Conservation (phyloP, 345 rosid genomes). For the Aquilaria yunnanensis region DNA sequence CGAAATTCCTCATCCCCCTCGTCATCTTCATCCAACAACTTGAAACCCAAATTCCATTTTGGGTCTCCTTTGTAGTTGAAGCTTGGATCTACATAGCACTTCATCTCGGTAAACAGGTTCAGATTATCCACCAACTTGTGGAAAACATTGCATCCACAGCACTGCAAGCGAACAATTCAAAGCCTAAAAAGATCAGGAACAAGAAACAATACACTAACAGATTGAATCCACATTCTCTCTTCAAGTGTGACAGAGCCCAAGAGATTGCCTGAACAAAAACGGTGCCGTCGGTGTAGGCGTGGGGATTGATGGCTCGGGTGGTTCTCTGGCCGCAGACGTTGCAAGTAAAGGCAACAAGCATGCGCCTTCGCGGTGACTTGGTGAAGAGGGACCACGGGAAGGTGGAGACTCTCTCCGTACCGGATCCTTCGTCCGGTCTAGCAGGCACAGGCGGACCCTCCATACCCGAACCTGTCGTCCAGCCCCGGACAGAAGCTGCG, state of each 20-base stretch:
- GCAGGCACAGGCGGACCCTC: constrained; percentile 79
- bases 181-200: not conserved
- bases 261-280: constrained; percentile 77
- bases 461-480: constrained; percentile 97
- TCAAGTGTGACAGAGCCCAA: not conserved
- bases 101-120: constrained; percentile 88
- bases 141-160: constrained; percentile 90
- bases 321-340: constrained; percentile 89
- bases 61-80: constrained; percentile 44
- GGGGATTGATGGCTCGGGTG: constrained; percentile 84
- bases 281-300: constrained; percentile 90
- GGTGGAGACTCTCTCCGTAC: constrained; percentile 55
- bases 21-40: constrained; percentile 43
- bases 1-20: constrained; percentile 32
- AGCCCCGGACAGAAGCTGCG: constrained; percentile 76
- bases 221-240: not conserved
- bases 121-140: constrained; percentile 94
- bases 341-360: constrained; percentile 96
- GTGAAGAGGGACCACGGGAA: constrained; percentile 94
- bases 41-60: constrained; percentile 58
- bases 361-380: constrained; percentile 81
- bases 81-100: constrained; percentile 64
- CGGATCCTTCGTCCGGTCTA: constrained; percentile 35
- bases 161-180: constrained; percentile 30
- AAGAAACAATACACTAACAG: not conserved